Base-by-base conservation (phyloP, 2,329 filamentous ascomycete species). In the Exophiala sp. region DNA sequence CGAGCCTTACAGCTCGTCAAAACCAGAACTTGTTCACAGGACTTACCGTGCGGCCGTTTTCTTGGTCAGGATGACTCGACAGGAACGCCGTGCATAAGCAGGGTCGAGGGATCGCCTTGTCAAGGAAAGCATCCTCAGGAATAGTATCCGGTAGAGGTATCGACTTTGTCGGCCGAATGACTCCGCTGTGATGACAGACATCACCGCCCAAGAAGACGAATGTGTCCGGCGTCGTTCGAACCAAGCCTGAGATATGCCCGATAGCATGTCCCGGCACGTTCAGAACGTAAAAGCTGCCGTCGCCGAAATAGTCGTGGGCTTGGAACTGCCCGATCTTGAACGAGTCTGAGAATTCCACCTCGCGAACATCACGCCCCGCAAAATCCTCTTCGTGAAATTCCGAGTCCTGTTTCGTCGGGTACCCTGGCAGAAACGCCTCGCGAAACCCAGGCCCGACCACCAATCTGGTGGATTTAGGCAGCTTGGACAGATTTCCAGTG, bases 171-270 rank as follows among this genome's bases (percentile, higher is more conserved):
- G 68, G 68, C 11, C 70, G 53, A 14, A 71, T 59, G 5, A 61
- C 56, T 3, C 66, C 67, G 0, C 63, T 65, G 49, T 77, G 71
- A 55, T 78, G 76, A 20, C 69, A 72, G 2, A 70, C 65, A 61
- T 80, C 78, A 10, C 74, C 77, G n/a, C 74, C 77, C 67, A 80
- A 73, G 60, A 79, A 71, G 21, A 79, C 69, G 60, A 80, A 81
- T 1, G 66, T 63, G 6, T 51, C 48, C 32, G 53, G 49, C 1
- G 54, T 56, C 24, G 72, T 75, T 5, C 78, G 67, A 1, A 75
- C 78, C 0, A 82, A 67, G 2, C 69, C 79, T 54, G 72, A 75
- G 12, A 79, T 66, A 60, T 80, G 78, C 1, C 75, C 77, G 10
- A 77, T 65, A 0, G 74, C 71, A 41, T 61, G 59, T 1, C 80